A percentile compares a stretch with the other conserved stretches of the same genome.
Evolutionary conservation across 768 basidiomycete species (phyloP).

Genomic region (Scleroderma citrinum): DNA sequence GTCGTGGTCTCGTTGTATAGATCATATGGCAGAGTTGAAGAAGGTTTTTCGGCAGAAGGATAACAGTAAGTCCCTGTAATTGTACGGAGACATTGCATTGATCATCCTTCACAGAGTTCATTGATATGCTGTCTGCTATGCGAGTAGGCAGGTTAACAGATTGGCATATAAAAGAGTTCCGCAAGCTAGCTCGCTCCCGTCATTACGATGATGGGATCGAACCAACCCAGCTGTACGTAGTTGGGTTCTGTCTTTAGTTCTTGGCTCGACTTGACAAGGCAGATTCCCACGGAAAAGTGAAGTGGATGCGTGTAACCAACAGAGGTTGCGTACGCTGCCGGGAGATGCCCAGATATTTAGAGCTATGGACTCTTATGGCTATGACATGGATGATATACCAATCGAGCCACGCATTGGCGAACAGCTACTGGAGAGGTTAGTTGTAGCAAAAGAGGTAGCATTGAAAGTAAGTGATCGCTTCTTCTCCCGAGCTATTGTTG

Average conservation of each 20-base stretch:
- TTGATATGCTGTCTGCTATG: slow-evolving; percentile 98
- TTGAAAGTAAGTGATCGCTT: slow-evolving; percentile 39
- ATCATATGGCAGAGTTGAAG: slow-evolving; percentile 39
- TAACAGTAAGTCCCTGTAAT: slow-evolving; percentile 28
- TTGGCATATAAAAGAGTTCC: slow-evolving; percentile 66
- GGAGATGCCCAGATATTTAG: slow-evolving; percentile 30
- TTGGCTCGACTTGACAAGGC: not conserved
- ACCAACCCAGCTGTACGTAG: slow-evolving; percentile 80
- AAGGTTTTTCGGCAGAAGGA: slow-evolving; percentile 74
- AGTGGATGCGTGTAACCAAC: slow-evolving; percentile 20
- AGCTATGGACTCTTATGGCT: slow-evolving; percentile 42
- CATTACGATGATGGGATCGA: slow-evolving; percentile 74
- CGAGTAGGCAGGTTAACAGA: slow-evolving; percentile 71
- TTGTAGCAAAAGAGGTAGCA: slow-evolving; percentile 41
- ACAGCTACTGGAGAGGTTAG: slow-evolving; percentile 39
- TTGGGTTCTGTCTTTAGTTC: not conserved
- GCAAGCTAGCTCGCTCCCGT: slow-evolving; percentile 54
- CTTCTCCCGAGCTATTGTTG: not conserved
- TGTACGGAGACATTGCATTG: not conserved
- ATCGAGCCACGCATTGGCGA: slow-evolving; percentile 27
- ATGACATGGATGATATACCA: slow-evolving; percentile 30
- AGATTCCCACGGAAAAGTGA: slow-evolving; percentile 25
- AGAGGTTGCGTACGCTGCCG: slow-evolving; percentile 12
- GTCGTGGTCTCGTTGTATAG: slow-evolving; percentile 53
- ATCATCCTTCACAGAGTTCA: slow-evolving; percentile 58